Conservation (phyloP, 208 protist species). For the Leishmania braziliensis region DNA sequence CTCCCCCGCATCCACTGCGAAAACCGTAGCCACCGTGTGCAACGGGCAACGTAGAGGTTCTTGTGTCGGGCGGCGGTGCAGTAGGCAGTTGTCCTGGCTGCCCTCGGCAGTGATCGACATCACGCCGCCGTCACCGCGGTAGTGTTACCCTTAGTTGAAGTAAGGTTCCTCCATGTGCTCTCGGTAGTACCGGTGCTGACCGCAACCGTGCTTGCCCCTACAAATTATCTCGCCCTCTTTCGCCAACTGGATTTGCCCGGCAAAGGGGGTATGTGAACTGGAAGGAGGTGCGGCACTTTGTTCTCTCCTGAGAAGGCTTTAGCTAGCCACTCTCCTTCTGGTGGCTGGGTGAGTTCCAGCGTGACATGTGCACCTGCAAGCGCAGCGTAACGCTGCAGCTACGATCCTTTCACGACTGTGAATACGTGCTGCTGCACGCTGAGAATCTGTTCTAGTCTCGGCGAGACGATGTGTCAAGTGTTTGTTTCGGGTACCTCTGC, state of each 20-base stretch:
- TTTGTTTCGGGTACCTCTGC: background rate
- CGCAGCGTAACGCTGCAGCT: constrained; percentile 54
- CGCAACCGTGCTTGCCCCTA: constrained; percentile 84
- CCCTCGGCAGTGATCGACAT: constrained; percentile 53
- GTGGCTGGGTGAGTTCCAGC: constrained; percentile 56
- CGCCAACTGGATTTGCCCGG: constrained; percentile 96
- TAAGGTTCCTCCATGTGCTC: constrained; percentile 71
- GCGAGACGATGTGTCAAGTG: background rate
- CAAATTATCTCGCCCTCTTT: constrained; percentile 96
- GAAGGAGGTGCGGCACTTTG: constrained; percentile 69
- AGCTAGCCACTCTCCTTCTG: constrained; percentile 52
- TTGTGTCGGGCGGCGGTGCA: constrained; percentile 10
- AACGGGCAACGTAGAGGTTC: constrained; percentile 6
- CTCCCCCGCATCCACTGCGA: constrained; percentile 22
- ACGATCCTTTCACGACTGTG: constrained; percentile 65
- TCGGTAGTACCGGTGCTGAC: constrained; percentile 65
- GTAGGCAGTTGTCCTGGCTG: constrained; percentile 55
- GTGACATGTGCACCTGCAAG: constrained; percentile 58
- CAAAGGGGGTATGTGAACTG: constrained; percentile 48
- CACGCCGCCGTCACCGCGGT: constrained; percentile 93
- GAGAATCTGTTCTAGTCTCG: constrained; percentile 44
- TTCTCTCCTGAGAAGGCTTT: constrained; percentile 58
- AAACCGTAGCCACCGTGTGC: constrained; percentile 13
- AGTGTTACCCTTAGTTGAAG: constrained; percentile 95
- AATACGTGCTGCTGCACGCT: constrained; percentile 63